Evolutionary conservation across 2,329 filamentous ascomycete species (phyloP).

Genomic region (Diaporthe sp.): DNA sequence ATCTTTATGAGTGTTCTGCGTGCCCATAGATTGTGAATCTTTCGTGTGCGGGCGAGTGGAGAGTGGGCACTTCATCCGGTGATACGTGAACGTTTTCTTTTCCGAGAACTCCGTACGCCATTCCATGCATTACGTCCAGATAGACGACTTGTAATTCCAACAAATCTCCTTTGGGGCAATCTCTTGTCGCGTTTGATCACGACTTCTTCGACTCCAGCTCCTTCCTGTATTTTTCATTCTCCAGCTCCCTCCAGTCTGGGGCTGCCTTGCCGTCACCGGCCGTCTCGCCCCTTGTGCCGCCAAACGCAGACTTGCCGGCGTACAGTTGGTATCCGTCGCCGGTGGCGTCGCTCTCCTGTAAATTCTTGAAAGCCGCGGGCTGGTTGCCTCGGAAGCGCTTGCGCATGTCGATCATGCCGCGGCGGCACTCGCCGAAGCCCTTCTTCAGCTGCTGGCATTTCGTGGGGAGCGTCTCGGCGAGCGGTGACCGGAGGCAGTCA

Average conservation of each 20-base stretch:
- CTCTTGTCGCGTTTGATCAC: slow-evolving; percentile 3
- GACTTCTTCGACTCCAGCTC: slow-evolving; percentile 47
- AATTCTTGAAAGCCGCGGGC: slow-evolving; percentile 76
- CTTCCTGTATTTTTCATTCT: slow-evolving; percentile 71
- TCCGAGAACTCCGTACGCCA: slow-evolving; percentile 7
- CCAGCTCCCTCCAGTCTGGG: slow-evolving; percentile 73
- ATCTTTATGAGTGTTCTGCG: not conserved
- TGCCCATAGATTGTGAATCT: not conserved
- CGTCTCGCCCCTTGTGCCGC: slow-evolving; percentile 72
- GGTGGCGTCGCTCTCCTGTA: slow-evolving; percentile 71
- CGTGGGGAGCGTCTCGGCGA: slow-evolving; percentile 83
- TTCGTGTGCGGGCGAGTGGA: not conserved
- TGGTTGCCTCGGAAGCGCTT: slow-evolving; percentile 97
- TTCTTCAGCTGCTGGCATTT: slow-evolving; percentile 94
- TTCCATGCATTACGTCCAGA: not conserved
- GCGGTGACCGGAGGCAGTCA: slow-evolving; percentile 88
- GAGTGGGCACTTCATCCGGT: not conserved
- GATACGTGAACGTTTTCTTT: not conserved
- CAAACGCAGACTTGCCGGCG: slow-evolving; percentile 80
- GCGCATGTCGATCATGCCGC: slow-evolving; percentile 97
- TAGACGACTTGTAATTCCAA: not conserved
- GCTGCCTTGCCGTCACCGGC: slow-evolving; percentile 75
- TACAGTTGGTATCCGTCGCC: slow-evolving; percentile 79
- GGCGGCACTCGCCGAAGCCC: slow-evolving; percentile 94
- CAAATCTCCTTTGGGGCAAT: not conserved